Conservation (phyloP, 192 early-diverging fungal species). For the Coemansia sp. region DNA sequence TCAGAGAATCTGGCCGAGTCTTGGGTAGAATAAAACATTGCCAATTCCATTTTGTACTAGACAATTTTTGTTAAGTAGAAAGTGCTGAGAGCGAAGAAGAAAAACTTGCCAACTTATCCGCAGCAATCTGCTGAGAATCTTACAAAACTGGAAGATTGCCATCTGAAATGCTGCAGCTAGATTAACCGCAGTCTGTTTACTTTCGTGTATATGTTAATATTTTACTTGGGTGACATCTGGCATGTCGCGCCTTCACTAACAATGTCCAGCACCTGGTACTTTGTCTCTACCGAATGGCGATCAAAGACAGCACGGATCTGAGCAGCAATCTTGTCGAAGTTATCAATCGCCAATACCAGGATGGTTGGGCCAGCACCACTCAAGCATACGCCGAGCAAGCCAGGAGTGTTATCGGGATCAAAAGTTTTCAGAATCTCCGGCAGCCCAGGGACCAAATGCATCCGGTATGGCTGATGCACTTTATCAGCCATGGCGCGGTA, state of each 20-base stretch:
- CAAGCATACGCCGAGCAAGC: conserved; percentile 88
- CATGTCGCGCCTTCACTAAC: conserved; percentile 48
- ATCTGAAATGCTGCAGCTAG: no score
- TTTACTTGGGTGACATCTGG: background rate
- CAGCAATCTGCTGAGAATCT: no score
- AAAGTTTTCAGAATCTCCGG: conserved; percentile 76
- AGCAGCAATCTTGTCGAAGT: conserved; percentile 82
- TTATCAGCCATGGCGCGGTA: conserved; percentile 92
- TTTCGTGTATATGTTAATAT: no score
- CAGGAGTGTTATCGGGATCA: conserved; percentile 70
- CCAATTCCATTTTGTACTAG: no score
- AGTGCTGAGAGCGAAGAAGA: no score
- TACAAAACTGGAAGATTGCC: no score
- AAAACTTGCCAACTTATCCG: no score
- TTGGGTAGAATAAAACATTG: no score
- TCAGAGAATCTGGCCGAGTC: no score
- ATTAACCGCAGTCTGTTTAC: no score
- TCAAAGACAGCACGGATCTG: conserved; percentile 39
- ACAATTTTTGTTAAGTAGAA: no score
- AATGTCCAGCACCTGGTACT: conserved; percentile 51
- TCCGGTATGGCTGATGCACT: conserved; percentile 95
- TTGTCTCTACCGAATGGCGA: conserved; percentile 37
- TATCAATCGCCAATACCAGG: conserved; percentile 76
- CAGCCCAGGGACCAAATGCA: conserved; percentile 91
- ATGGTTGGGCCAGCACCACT: conserved; percentile 97